Evolutionary conservation across 164 flowering plant genomes (phyloP), one percentile per base, ranked within the genome.

Genomic region (Magnolia sinica): DNA sequence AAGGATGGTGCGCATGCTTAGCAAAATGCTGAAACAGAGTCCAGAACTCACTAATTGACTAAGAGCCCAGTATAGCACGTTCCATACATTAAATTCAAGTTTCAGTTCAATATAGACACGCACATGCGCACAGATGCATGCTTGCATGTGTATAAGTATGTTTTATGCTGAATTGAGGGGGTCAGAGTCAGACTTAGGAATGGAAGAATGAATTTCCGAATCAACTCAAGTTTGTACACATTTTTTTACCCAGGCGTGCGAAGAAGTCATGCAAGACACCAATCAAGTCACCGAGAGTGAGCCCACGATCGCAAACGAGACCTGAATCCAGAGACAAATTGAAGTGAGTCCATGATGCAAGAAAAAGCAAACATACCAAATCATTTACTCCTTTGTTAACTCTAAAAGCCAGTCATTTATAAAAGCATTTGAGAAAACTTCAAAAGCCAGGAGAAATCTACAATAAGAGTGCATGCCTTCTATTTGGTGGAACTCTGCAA

Each of bases 401-500:
- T 63, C 4, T 16, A 29, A 24, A 19, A 29, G 58, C 8, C 50
- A 61, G 64, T 63, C 37, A 65, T 50, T 18, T 49, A 7, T 10
- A 37, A 31, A 55, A 70, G 37, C 0, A 11, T 74, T 13, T 8
- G 6, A 69, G 7, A 8, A 72, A 61, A 68, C 50, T 22, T 8
- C 7, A 24, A 50, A 68, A 8, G 2, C 27, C 3, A 2, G 8
- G 8, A n/a, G 27, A 8, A 49, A 51, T 23, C 27, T 4, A 49
- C 24, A 23, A 75, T 16, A 59, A 51, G 50, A 16, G 51, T 49
- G 45, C 14, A 52, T 86, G 93, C 98, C 99, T 92, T 96, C 99
- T 73, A 96, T 92, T 86, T 96, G 99, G 79, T 96, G 98, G 79
- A 96, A 94, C 83, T 96, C 99, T 9, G 99, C 99, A 73, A 94